Evolutionary conservation across 108 stramenopile species (phyloP), one percentile per base, ranked within the genome.

Genomic region (Pseudonitzschia multiseries): DNA sequence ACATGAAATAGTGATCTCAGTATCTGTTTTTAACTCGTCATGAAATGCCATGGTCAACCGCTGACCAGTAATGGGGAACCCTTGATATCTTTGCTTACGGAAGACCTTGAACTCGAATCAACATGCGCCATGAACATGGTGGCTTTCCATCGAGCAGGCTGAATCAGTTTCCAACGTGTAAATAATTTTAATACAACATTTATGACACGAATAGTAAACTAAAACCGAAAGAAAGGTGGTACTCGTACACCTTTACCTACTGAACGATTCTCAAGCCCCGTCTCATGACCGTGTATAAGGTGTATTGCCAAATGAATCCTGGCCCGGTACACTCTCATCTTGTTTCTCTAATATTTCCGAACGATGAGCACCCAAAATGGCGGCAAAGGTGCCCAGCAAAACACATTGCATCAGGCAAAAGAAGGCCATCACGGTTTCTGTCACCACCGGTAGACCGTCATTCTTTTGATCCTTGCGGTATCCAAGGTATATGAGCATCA

Each of bases 381-480:
- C 83, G 5, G 93, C 93, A 83, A 94, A 94, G 28, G 78, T 72
- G 36, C 82, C 93, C 77, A 94, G 54, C 65, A 94, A 77, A 17
- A 90, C 24, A 14, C 80, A 77, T 79, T 94, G 90, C 0, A 84
- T 21, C 20, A 92, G 81, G 57, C 79, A 87, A 24, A 94, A 57
- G 24, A 94, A 80, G 42, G 83, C 74, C 74, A 87, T 90, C 26
- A 87, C 48, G 22, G 77, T 65, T 67, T 93, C 92, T 59, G 72
- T 83, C 59, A 83, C 83, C n/a, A 80, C 76, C 10, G 85, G 71
- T 28, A 79, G 44, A n/a, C 75, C 77, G 44, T 79, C 65, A 5
- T 66, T 70, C 36, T 69, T 64, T 69, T 87, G 85, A 71, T 90
- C 89, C 62, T 81, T 81, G 57, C 77, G 78, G 71, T 90, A 90